Percentiles rank a stretch among this genome's conserved stretches.
phyloP scores from a whole-genome alignment of 2,329 filamentous ascomycete genomes.

The Furcasterigmium furcatum region DNA sequence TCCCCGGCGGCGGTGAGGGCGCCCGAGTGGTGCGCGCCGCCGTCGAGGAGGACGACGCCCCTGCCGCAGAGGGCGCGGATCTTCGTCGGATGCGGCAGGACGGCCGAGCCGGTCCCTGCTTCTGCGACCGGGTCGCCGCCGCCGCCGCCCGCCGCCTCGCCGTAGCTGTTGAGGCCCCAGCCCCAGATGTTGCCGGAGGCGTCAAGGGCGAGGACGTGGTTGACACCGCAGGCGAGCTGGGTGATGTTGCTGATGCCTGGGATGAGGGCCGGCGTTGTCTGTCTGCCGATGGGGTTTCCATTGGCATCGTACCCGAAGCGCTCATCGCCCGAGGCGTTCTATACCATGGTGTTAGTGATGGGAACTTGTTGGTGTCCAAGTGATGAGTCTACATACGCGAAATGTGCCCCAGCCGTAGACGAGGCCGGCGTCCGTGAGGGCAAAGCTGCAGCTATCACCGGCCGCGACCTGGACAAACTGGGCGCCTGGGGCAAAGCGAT shows the following conservation, averaged over 20 bases:
- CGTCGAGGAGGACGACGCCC: no score
- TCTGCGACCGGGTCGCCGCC: no score
- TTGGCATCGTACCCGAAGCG: constrained; percentile 42
- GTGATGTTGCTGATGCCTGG: constrained; percentile 47
- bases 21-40: no score
- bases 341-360: no score
- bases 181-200: constrained; percentile 46
- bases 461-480: constrained; percentile 57
- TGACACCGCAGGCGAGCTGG: constrained; percentile 50
- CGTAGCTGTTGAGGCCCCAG: no score
- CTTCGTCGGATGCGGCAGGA: no score
- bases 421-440: constrained; percentile 55
- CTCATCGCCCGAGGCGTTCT: constrained; percentile 33
- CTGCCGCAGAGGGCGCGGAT: no score
- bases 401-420: constrained; percentile 70
- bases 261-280: constrained; percentile 38
- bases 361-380: neutral
- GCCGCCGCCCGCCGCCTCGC: no score
- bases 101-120: no score
- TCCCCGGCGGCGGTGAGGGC: no score
- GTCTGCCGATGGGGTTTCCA: constrained; percentile 35
- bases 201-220: constrained; percentile 54
- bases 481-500: constrained; percentile 43
- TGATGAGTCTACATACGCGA: constrained; percentile 28
- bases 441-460: constrained; percentile 61